Base-by-base conservation (phyloP, 1,139 yeast species). In the Hansenula lynferdii region DNA sequence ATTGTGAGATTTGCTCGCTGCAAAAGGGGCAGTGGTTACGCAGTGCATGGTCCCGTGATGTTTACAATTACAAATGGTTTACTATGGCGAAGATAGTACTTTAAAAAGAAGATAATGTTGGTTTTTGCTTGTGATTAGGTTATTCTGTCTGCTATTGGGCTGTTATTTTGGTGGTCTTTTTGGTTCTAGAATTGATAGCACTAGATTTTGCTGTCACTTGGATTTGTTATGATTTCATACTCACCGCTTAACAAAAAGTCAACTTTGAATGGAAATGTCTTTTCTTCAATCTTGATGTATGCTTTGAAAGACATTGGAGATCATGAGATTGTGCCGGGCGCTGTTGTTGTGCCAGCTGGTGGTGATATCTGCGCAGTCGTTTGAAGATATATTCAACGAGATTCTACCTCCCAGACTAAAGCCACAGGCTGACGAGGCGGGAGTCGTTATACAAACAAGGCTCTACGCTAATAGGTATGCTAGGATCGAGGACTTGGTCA, bases 391-490 rank as follows among this genome's bases (percentile, higher is more conserved):
- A n/a, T 36, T 31, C 12, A 8, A 37, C 11, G 18, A 23, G 8
- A 14, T 37, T n/a, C 19, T 37, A 10, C 40, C 40, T 14, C 11
- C 25, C 12, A 31, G 36, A n/a, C 20, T 28, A n/a, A 16, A 33
- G 12, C 18, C 3, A 12, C 23, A 18, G 6, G 22, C n/a, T n/a
- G 15, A n/a, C 6, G 15, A 24, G n/a, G 12, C 12, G 8, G 26
- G n/a, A n/a, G 26, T 28, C 2, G 25, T 38, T 16, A 8, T 16
- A 5, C 18, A 34, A 22, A 37, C 42, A 14, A 31, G 23, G 23
- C 21, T 35, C 18, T 37, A 32, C 21, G 45, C 43, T 12, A 34
- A 30, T 6, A 23, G 25, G 3, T 41, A 40, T 17, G 23, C 34
- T 9, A 31, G 36, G 29, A 28, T 38, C 6, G 28, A 22, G 9